Base-by-base conservation (phyloP, 345 rosid species). In the Carallia pectinifolia region DNA sequence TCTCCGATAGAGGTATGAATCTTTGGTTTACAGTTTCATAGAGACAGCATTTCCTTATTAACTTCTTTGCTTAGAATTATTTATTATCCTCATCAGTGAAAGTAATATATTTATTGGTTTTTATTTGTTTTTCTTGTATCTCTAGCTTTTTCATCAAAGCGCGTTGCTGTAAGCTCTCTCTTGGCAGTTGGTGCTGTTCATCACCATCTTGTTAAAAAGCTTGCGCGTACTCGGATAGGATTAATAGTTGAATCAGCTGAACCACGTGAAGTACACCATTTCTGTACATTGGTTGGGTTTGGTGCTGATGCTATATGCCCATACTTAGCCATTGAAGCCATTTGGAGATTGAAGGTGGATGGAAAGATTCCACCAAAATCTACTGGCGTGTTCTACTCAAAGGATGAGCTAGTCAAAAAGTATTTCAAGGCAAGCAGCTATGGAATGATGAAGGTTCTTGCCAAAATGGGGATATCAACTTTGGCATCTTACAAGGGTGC, bases 361-460 rank as follows among this genome's bases (percentile, higher is more conserved):
- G 93, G 98, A 27, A 96, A 92, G 80, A 87, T 96, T 67, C 97
- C 97, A 65, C 90, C 96, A 18, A 96, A 96, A 81, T 83, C 91
- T 69, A 83, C 69, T 13, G 98, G 97, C 2, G 92, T 87, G 63
- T 86, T 92, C 77, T 86, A 81, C 75, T 88, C 95, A n/a, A 89
- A 90, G 86, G 88, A 83, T 19, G 98, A 96, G 77, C 81, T 92
- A 70, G 88, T 92, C 48, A 90, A 87, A 79, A 96, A 87, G 83
- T 96, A 92, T 77, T 96, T 89, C 83, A 92, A 89, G 78, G 99
- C 99, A 68, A 96, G 99, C 81, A 90, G 79, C 84, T 96, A 92
- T 77, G 99, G 99, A 71, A 96, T 96, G 99, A 96, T 96, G 99
- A 96, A 96, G 81, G 99, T 96, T 76, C 97, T 96, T 52, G 99